Evolutionary conservation across 805 yeast genomes (phyloP), one percentile per base, ranked within the genome.

Genomic region (Isabelozyma gotoi): DNA sequence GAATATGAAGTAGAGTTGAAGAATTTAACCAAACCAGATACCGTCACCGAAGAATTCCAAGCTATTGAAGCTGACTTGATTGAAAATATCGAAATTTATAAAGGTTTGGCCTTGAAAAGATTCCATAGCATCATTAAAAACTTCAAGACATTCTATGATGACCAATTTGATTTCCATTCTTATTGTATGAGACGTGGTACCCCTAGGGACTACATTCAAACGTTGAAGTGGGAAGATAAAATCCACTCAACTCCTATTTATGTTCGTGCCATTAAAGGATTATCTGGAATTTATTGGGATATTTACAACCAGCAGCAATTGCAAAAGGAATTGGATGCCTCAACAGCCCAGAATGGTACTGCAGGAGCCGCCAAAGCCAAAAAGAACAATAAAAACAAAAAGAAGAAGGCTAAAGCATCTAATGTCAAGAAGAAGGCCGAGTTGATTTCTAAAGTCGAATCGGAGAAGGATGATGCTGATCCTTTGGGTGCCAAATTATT

Each of bases 141-240:
- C 21, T 90, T 82, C 64, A 75, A 80, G 36, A 85, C 81, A 41
- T 90, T 82, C 65, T 78, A 73, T 57, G 80, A 79, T 48, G 99
- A 94, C 59, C 97, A 94, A 68, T 76, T 85, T 50, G 99, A 94
- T 62, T 94, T 92, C 83, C 98, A 94, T 62, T 84, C 87, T 37
- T 94, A 88, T 62, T 86, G 96, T 60, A 80, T 88, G 75, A 80
- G 97, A 65, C 82, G 85, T 53, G 98, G 97, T 17, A 88, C 97
- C 5, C 84, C 92, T 19, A 78, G 96, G 50, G 84, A 92, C 7
- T 94, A 92, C 59, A 53, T 87, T 20, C 83, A 82, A 15, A 80
- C 88, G 78, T 52, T 91, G 40, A 63, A 72, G 39, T 94, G 98
- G 98, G 96, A 83, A 44, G 95, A 91, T 60, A 60, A 67, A 16